phyloP scores from a whole-genome alignment of 306 rosid species.

The Citrullus colocynthis region DNA sequence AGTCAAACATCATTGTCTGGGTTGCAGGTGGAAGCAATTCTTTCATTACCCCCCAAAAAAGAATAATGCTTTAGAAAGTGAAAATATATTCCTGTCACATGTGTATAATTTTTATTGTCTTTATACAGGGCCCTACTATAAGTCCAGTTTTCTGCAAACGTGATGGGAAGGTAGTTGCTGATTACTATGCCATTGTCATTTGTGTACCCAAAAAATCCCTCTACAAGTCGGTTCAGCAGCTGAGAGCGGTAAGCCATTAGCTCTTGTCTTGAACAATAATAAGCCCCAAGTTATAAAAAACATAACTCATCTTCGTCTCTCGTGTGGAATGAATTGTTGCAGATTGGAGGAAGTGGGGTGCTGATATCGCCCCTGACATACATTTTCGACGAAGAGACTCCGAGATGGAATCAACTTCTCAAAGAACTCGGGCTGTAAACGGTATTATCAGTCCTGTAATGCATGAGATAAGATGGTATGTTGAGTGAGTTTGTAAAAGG shows the following conservation, averaged over 20 bases:
- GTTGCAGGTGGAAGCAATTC: slow-evolving; percentile 57
- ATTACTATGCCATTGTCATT: slow-evolving; percentile 80
- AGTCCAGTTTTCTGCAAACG: slow-evolving; percentile 75
- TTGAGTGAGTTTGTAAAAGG: not conserved
- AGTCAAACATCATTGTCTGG: slow-evolving; percentile 75
- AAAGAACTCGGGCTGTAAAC: slow-evolving; percentile 48
- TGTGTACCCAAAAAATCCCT: slow-evolving; percentile 73
- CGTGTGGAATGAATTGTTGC: slow-evolving; percentile 13
- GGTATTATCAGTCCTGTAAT: not conserved
- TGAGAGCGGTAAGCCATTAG: slow-evolving; percentile 64
- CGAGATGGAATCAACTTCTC: slow-evolving; percentile 82
- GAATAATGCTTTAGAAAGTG: not conserved
- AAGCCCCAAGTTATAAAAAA: not conserved
- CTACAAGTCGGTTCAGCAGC: slow-evolving; percentile 75
- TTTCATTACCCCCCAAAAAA: not conserved
- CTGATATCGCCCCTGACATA: slow-evolving; percentile 89
- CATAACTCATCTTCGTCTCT: not conserved
- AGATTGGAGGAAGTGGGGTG: slow-evolving; percentile 98
- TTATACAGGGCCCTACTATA: slow-evolving; percentile 78
- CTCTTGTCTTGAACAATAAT: not conserved
- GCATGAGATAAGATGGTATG: not conserved
- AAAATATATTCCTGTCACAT: not conserved
- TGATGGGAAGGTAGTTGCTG: slow-evolving; percentile 46
- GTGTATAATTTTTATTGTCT: not conserved
- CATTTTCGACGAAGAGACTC: slow-evolving; percentile 94